Conservation (phyloP, 2,329 filamentous ascomycete species). For the Aspergillus aculeatinus region DNA sequence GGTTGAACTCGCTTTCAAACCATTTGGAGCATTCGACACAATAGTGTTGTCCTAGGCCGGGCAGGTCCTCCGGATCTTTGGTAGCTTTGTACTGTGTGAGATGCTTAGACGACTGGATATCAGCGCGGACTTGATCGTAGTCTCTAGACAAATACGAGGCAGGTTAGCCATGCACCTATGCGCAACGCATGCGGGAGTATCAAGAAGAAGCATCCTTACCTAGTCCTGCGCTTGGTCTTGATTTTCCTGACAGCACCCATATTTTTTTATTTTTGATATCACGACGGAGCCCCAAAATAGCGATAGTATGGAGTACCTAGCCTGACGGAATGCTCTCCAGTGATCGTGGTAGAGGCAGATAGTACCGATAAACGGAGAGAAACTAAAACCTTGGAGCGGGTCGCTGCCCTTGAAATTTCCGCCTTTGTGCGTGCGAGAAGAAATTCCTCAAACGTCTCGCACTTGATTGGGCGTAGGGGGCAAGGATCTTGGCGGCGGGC, state of each 20-base stretch:
- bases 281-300: slow-evolving; percentile 19
- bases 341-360: slow-evolving; percentile 15
- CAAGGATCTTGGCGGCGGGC: slow-evolving; percentile 22
- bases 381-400: slow-evolving; percentile 26
- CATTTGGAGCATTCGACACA: slow-evolving; percentile 94
- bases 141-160: slow-evolving; percentile 60
- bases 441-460: slow-evolving; percentile 26
- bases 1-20: slow-evolving; percentile 81
- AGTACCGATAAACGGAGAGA: slow-evolving; percentile 40
- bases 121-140: slow-evolving; percentile 86
- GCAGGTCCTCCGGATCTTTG: slow-evolving; percentile 82
- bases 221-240: slow-evolving; percentile 71
- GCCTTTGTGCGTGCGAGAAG: slow-evolving; percentile 25
- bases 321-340: slow-evolving; percentile 2
- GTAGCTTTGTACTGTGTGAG: slow-evolving; percentile 74
- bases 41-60: slow-evolving; percentile 80
- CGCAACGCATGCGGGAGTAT: slow-evolving; percentile 5
- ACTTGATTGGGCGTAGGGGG: slow-evolving; percentile 28
- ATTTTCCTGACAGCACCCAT: slow-evolving; percentile 70
- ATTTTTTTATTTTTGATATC: slow-evolving; percentile 24
- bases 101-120: slow-evolving; percentile 76
- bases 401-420: slow-evolving; percentile 29
- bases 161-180: neutral
- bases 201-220: slow-evolving; percentile 47
- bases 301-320: neutral